Percentiles rank a stretch among this genome's conserved stretches.
Conservation (phyloP, 164 flowering plant genomes). For the Warburgia ugandensis region DNA sequence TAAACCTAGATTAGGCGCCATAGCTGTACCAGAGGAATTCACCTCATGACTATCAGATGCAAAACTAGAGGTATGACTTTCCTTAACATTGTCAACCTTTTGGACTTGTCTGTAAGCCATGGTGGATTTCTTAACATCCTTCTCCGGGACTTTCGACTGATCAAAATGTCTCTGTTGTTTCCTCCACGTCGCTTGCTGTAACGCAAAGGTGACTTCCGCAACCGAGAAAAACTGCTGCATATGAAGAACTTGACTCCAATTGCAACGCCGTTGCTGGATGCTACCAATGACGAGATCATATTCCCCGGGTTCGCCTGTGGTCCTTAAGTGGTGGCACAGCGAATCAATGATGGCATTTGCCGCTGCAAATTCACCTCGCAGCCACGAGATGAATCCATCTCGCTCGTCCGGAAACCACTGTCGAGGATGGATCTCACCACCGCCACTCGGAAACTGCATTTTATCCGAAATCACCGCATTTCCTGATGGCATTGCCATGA, state of each 20-base stretch:
- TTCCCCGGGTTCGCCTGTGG: constrained; percentile 61
- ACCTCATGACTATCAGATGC: constrained; percentile 20
- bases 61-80: constrained; percentile 16
- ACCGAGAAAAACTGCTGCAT: constrained; percentile 86
- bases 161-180: constrained; percentile 40
- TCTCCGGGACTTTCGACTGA: constrained; percentile 25
- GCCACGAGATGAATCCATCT: constrained; percentile 69
- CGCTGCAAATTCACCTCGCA: constrained; percentile 79
- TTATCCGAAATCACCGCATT: constrained; percentile 49
- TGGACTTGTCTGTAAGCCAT: constrained; percentile 32
- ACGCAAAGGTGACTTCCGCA: constrained; percentile 43
- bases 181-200: constrained; percentile 62
- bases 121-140: constrained; percentile 33
- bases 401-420: constrained; percentile 74
- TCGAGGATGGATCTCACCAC: constrained; percentile 29
- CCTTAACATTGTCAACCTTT: constrained; percentile 29
- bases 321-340: constrained; percentile 55
- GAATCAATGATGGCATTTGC: constrained; percentile 87
- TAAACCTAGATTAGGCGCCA: too few relatives aligned
- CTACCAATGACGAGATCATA: constrained; percentile 48
- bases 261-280: constrained; percentile 70
- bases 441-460: constrained; percentile 42
- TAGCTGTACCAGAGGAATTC: too few relatives aligned
- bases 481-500: constrained; percentile 76
- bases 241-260: constrained; percentile 74